These are phyloP conservation scores for Colletotrichum cereale DNA, from an alignment of 2,329 filamentous ascomycete genomes.

Conservation along the genomic window DNA sequence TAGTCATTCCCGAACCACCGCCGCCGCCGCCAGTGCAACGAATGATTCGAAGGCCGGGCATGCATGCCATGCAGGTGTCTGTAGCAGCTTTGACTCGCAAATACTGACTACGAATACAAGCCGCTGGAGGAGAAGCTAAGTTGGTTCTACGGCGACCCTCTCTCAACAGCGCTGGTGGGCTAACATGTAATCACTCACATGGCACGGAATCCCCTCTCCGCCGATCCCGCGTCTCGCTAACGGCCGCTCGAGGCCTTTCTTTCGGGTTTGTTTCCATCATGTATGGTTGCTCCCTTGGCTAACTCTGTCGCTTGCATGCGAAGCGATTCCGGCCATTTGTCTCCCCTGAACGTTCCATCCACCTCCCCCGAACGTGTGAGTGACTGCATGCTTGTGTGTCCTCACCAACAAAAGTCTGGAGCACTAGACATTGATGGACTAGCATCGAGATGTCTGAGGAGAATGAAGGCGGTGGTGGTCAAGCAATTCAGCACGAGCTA, in stretches of 20 bases:
- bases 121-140: not conserved
- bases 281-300: not conserved
- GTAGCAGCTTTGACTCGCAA: not conserved
- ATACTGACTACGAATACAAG: not conserved
- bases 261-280: not conserved
- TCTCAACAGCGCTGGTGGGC: not conserved
- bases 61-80: not conserved
- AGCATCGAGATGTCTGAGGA: not conserved
- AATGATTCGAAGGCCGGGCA: too few relatives aligned
- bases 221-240: not conserved
- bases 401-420: not conserved
- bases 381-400: not conserved
- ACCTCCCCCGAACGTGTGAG: not conserved
- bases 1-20: not conserved
- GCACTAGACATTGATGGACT: not conserved
- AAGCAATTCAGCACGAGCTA: not conserved
- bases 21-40: not conserved
- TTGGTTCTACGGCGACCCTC: not conserved
- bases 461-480: too few relatives aligned
- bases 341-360: not conserved
- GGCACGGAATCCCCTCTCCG: not conserved
- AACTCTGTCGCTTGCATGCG: not conserved
- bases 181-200: not conserved
- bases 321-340: not conserved
- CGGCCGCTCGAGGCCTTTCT: not conserved